phyloP scores from a whole-genome alignment of 139 green algal species.

The Chlorella vulgaris region DNA sequence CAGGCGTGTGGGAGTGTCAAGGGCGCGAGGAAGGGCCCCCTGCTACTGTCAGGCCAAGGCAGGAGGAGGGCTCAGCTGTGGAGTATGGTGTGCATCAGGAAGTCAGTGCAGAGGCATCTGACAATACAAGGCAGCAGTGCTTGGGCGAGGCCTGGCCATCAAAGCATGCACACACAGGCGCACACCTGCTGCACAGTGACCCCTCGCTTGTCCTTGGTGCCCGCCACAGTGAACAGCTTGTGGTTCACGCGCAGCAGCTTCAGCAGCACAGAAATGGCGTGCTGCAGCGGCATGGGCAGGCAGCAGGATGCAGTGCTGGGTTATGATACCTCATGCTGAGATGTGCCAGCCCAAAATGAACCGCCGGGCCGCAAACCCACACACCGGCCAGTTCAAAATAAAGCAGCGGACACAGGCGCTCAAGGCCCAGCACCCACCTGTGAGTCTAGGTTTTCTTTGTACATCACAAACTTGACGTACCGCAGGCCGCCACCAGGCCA shows the following conservation, averaged over 20 bases:
- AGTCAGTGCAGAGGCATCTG: background rate
- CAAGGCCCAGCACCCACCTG: conserved; percentile 33
- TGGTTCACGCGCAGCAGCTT: conserved; percentile 42
- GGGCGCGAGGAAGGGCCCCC: background rate
- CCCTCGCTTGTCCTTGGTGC: conserved; percentile 96
- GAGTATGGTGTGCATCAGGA: too few relatives aligned
- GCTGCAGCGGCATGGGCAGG: background rate
- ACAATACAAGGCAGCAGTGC: too few relatives aligned
- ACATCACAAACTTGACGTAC: conserved; percentile 79
- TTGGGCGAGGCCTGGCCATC: too few relatives aligned
- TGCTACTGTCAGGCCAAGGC: too few relatives aligned
- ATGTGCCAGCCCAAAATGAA: too few relatives aligned
- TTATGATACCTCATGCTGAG: too few relatives aligned
- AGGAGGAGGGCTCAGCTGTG: too few relatives aligned
- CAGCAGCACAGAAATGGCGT: conserved; percentile 50
- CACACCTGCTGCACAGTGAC: conserved; percentile 76
- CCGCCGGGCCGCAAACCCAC: too few relatives aligned
- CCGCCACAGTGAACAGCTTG: conserved; percentile 64
- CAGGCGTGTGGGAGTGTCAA: background rate
- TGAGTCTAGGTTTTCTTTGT: conserved; percentile 93
- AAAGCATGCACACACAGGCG: too few relatives aligned
- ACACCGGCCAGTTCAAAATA: too few relatives aligned
- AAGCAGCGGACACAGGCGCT: too few relatives aligned
- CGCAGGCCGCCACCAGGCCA: conserved; percentile 57
- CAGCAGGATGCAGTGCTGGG: background rate